Percentiles rank a stretch among this genome's conserved stretches.
Conservation (phyloP, 129 eudicot species). For the Lonicera japonica region DNA sequence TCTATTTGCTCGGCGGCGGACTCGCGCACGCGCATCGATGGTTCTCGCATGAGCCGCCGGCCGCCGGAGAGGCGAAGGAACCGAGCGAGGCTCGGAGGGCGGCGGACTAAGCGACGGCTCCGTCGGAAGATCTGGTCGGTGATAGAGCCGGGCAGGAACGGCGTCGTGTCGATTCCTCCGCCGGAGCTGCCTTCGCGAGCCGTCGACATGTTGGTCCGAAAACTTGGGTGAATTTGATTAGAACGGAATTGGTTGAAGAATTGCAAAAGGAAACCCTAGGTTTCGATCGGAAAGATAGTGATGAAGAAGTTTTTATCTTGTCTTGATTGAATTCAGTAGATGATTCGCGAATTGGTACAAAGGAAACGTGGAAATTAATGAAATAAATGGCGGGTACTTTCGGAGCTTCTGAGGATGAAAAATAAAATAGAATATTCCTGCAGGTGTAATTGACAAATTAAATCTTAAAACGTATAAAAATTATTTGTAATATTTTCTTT, state of each 20-base stretch:
- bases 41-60: slow-evolving; percentile 15
- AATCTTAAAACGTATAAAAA: too few relatives aligned
- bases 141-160: slow-evolving; percentile 21
- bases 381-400: too few relatives aligned
- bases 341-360: slow-evolving; percentile 1
- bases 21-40: slow-evolving; percentile 21
- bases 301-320: too few relatives aligned
- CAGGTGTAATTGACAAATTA: too few relatives aligned
- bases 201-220: slow-evolving; percentile 17
- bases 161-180: slow-evolving; percentile 38
- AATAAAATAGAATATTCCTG: too few relatives aligned
- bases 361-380: too few relatives aligned
- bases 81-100: slow-evolving; percentile 17
- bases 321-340: slow-evolving; percentile 3
- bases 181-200: slow-evolving; percentile 20
- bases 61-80: slow-evolving; percentile 20
- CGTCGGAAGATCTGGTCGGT: slow-evolving; percentile 23
- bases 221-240: slow-evolving; percentile 9
- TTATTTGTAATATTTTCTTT: too few relatives aligned
- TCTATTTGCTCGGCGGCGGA: slow-evolving; percentile 29
- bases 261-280: background rate
- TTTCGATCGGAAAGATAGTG: slow-evolving; percentile 10
- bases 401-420: too few relatives aligned
- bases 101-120: slow-evolving; percentile 11
- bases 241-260: slow-evolving; percentile 2